Evolutionary conservation across 306 rosid genomes (phyloP).

Genomic region (Cicer judaicum): DNA sequence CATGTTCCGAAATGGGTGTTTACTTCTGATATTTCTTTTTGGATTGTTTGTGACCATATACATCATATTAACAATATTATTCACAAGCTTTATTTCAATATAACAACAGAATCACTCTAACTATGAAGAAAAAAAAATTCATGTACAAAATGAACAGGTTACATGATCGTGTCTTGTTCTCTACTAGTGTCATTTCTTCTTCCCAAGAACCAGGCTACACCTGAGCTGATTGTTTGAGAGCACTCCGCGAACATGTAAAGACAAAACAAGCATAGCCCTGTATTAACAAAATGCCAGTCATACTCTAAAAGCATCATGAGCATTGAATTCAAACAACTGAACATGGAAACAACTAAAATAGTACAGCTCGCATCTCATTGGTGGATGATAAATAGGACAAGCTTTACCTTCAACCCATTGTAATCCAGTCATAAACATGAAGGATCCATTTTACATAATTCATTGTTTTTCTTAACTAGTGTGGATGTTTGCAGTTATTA

Average conservation of each 20-base stretch:
- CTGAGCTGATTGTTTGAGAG: slow-evolving; percentile 58
- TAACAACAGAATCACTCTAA: not conserved
- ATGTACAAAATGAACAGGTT: slow-evolving; percentile 43
- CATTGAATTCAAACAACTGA: slow-evolving; percentile 14
- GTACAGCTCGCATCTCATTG: not conserved
- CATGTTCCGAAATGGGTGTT: not conserved
- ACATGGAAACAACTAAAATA: slow-evolving; percentile 28
- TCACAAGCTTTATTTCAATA: slow-evolving; percentile 26
- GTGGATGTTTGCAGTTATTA: slow-evolving; percentile 2
- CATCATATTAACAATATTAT: slow-evolving; percentile 41
- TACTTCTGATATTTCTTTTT: not conserved
- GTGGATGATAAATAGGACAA: slow-evolving; percentile 8
- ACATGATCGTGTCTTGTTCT: slow-evolving; percentile 61
- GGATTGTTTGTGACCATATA: not conserved
- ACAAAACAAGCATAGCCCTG: slow-evolving; percentile 93
- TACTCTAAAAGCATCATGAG: not conserved
- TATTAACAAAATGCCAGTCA: slow-evolving; percentile 20
- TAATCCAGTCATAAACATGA: slow-evolving; percentile 24
- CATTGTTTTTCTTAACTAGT: not conserved
- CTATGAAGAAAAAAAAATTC: not conserved
- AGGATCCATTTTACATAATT: not conserved
- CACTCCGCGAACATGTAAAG: slow-evolving; percentile 71
- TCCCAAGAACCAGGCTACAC: slow-evolving; percentile 55
- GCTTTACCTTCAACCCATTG: slow-evolving; percentile 16
- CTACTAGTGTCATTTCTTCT: slow-evolving; percentile 56